A percentile compares a stretch with the other conserved stretches of the same genome.
Conservation (phyloP, 2,329 filamentous ascomycete genomes). For the Coniella vitis region DNA sequence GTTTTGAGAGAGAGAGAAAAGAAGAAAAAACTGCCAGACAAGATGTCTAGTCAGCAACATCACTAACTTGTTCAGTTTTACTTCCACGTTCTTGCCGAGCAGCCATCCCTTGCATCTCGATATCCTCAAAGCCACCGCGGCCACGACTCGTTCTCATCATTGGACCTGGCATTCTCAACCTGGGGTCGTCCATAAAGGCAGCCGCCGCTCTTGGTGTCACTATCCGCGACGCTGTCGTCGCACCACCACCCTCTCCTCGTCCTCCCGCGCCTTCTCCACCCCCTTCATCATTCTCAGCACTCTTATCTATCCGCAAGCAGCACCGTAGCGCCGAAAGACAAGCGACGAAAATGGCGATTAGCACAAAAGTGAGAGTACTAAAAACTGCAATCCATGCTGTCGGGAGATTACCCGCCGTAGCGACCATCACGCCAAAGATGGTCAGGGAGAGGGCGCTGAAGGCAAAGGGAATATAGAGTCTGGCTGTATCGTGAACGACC, state of each 20-base stretch:
- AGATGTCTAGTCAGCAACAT: too few species aligned
- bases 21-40: too few species aligned
- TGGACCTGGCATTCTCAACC: not conserved
- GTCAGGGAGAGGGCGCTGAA: slow-evolving; percentile 1
- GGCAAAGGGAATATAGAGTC: slow-evolving; percentile 9
- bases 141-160: not conserved
- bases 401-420: slow-evolving; percentile 6
- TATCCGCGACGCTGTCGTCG: too few species aligned
- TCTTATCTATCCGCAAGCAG: not conserved
- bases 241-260: too few species aligned
- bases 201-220: too few species aligned
- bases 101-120: not conserved
- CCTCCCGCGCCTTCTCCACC: too few species aligned
- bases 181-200: too few species aligned
- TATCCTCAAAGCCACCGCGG: not conserved
- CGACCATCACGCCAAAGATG: slow-evolving; percentile 4
- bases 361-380: slow-evolving; percentile 3
- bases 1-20: too few species aligned
- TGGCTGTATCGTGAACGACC: slow-evolving; percentile 3
- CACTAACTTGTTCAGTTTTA: too few species aligned
- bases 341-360: slow-evolving; percentile 1
- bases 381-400: slow-evolving; percentile 4
- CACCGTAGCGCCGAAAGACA: slow-evolving; percentile 10
- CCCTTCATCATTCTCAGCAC: too few species aligned
- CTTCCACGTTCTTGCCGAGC: not conserved